Conservation (phyloP, 2,329 filamentous ascomycete genomes). For the Monilinia fructigena region DNA sequence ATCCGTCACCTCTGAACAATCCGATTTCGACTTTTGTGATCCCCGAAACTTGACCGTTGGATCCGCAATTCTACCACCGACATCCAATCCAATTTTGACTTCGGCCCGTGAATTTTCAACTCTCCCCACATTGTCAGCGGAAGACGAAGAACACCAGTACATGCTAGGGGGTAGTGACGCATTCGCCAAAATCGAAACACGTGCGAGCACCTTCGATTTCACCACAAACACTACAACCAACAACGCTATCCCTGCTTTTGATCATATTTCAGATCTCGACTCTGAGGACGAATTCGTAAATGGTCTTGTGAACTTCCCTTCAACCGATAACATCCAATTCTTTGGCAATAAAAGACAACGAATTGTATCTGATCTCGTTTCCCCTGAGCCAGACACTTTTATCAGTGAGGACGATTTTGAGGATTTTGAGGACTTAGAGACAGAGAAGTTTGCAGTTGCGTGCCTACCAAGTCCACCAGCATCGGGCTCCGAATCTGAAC, state of each 20-base stretch:
- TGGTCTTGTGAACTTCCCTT: slow-evolving; percentile 68
- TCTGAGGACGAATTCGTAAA: slow-evolving; percentile 85
- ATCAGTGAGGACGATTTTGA: slow-evolving; percentile 74
- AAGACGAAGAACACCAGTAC: slow-evolving; percentile 58
- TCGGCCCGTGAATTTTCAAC: slow-evolving; percentile 61
- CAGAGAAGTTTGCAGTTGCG: slow-evolving; percentile 58
- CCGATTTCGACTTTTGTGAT: slow-evolving; percentile 82
- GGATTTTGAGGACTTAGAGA: slow-evolving; percentile 71
- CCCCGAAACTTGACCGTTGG: slow-evolving; percentile 81
- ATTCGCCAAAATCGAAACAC: slow-evolving; percentile 43
- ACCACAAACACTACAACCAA: slow-evolving; percentile 46
- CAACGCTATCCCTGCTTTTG: slow-evolving; percentile 69
- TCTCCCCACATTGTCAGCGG: slow-evolving; percentile 59
- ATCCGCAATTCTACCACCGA: slow-evolving; percentile 44
- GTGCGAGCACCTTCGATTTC: slow-evolving; percentile 48
- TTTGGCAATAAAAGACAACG: slow-evolving; percentile 66
- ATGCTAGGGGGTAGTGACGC: slow-evolving; percentile 44
- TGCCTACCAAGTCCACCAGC: slow-evolving; percentile 63
- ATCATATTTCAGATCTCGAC: slow-evolving; percentile 85
- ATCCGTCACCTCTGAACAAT: slow-evolving; percentile 61
- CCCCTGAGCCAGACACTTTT: slow-evolving; percentile 74
- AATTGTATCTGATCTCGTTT: slow-evolving; percentile 63
- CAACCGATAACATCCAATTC: slow-evolving; percentile 58
- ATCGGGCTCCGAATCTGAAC: slow-evolving; percentile 50
- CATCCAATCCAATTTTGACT: slow-evolving; percentile 44